Conservation (phyloP, 352 stramenopile species). For the Phytophthora colocasiae region DNA sequence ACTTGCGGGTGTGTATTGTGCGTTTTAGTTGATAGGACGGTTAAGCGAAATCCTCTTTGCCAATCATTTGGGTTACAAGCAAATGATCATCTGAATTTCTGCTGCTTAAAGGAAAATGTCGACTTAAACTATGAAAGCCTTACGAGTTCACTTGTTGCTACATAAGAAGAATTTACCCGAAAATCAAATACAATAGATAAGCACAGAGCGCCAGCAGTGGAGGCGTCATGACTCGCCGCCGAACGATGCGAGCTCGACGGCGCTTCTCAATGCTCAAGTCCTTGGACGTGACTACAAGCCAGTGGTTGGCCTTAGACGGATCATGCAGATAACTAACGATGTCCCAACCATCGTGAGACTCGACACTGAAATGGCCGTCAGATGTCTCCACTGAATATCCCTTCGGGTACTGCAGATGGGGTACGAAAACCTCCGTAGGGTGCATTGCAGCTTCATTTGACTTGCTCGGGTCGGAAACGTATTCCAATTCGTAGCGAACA, state of each 20-base stretch:
- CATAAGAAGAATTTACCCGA: constrained; percentile 19
- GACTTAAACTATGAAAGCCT: too few relatives aligned
- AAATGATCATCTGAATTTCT: too few relatives aligned
- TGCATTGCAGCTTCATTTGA: constrained; percentile 38
- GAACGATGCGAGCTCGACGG: constrained; percentile 27
- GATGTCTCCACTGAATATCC: constrained; percentile 66
- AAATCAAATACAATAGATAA: constrained; percentile 46
- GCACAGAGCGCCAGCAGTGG: constrained; percentile 26
- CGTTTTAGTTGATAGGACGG: too few relatives aligned
- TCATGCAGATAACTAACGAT: constrained; percentile 65
- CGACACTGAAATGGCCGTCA: constrained; percentile 59
- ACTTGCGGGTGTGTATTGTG: too few relatives aligned
- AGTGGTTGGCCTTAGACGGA: constrained; percentile 44
- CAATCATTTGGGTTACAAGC: too few relatives aligned
- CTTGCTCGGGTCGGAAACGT: constrained; percentile 44
- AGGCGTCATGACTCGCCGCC: constrained; percentile 23
- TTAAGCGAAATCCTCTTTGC: too few relatives aligned
- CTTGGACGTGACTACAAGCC: constrained; percentile 56
- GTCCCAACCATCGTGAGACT: constrained; percentile 68
- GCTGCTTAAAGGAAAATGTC: too few relatives aligned
- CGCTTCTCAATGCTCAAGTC: constrained; percentile 45
- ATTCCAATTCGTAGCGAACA: constrained; percentile 70
- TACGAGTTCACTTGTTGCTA: constrained; percentile 14
- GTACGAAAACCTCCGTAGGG: constrained; percentile 74
- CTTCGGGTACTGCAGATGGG: constrained; percentile 74